Evolutionary conservation across 345 rosid genomes (phyloP).

Genomic region (Nephelium lappaceum): DNA sequence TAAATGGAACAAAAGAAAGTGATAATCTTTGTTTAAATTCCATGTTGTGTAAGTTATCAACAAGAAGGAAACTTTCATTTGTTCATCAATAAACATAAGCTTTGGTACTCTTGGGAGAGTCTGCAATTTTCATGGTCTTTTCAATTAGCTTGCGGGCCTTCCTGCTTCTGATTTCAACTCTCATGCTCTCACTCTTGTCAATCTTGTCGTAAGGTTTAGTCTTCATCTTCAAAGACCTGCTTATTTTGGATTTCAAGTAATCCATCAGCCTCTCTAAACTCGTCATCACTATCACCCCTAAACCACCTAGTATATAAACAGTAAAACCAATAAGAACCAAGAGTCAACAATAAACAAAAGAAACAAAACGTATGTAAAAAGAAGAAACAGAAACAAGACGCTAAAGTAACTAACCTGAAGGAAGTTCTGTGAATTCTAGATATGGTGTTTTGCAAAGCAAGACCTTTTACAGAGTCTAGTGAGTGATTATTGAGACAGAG

Average conservation of each 20-base stretch:
- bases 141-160: constrained; percentile 78
- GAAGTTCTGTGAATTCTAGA: neutral
- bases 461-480: no score
- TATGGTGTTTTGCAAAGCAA: no score
- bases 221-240: constrained; percentile 53
- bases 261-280: constrained; percentile 59
- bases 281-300: constrained; percentile 36
- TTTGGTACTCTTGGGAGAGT: constrained; percentile 58
- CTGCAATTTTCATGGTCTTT: constrained; percentile 70
- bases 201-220: constrained; percentile 66
- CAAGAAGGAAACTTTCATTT: no score
- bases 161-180: constrained; percentile 80
- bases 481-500: no score
- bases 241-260: constrained; percentile 69
- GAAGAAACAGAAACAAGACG: neutral
- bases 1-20: no score
- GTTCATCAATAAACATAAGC: constrained; percentile 48
- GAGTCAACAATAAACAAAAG: neutral
- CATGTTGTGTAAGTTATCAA: no score
- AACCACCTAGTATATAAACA: neutral
- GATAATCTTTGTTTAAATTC: no score
- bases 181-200: constrained; percentile 96
- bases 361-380: neutral
- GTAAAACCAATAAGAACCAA: neutral
- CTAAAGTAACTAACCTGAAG: neutral